Conservation (phyloP, 768 basidiomycete species). For the Trametes cubensis region DNA sequence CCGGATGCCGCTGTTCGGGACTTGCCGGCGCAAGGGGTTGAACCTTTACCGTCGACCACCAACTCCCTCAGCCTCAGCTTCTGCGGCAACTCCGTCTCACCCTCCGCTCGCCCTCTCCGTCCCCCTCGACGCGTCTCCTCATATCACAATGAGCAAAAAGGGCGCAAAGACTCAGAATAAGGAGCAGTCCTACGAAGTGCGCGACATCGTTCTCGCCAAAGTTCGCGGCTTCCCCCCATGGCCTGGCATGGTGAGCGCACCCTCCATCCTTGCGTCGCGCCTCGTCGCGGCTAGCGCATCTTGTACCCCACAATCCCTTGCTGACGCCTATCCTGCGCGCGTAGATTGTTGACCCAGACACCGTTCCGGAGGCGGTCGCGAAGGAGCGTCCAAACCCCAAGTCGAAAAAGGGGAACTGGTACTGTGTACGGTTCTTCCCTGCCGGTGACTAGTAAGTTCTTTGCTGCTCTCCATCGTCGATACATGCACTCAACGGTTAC, state of each 20-base stretch:
- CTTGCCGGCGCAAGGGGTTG: constrained; percentile 27
- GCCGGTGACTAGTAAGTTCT: constrained; percentile 86
- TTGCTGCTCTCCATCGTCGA: constrained; percentile 4
- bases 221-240: constrained; percentile 93
- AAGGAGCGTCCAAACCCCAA: constrained; percentile 64
- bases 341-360: constrained; percentile 80
- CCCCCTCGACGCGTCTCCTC: constrained; percentile 18
- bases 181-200: constrained; percentile 53
- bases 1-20: constrained; percentile 25
- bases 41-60: constrained; percentile 27
- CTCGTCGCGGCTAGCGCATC: constrained; percentile 19
- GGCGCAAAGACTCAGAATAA: constrained; percentile 41
- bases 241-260: constrained; percentile 85
- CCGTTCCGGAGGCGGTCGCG: constrained; percentile 59
- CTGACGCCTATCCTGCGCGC: constrained; percentile 18
- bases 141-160: constrained; percentile 54
- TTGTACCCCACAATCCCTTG: background rate
- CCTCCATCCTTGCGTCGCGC: constrained; percentile 24
- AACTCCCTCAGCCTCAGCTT: constrained; percentile 17
- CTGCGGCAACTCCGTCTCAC: constrained; percentile 9
- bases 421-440: constrained; percentile 89
- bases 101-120: constrained; percentile 8
- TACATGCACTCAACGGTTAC: constrained; percentile 14
- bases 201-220: constrained; percentile 91
- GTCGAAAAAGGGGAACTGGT: constrained; percentile 70